phyloP scores from a whole-genome alignment of 306 rosid genomes.

The Begonia peltatifolia region DNA sequence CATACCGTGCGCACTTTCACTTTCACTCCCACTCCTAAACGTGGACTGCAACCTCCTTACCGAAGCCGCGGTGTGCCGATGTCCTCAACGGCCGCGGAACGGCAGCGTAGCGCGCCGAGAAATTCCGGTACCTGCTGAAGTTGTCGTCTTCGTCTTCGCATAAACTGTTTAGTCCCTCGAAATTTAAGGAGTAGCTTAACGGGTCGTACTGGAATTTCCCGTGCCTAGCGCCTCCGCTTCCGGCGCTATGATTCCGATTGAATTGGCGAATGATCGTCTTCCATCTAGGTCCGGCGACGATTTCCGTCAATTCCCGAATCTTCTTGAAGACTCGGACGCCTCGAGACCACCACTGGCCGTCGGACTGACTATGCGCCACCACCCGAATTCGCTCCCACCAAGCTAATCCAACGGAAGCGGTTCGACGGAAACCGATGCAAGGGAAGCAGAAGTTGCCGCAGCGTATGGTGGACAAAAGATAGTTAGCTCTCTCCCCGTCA shows the following conservation, averaged over 20 bases:
- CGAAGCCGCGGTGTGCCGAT: not conserved
- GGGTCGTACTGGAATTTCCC: conserved; percentile 76
- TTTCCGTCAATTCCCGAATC: conserved; percentile 82
- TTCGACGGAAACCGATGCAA: conserved; percentile 30
- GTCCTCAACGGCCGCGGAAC: conserved; percentile 16
- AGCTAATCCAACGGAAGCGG: conserved; percentile 15
- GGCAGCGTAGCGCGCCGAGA: conserved; percentile 68
- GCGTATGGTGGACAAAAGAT: conserved; percentile 19
- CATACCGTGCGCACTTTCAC: conserved; percentile 15
- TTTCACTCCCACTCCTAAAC: conserved; percentile 14
- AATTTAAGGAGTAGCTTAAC: conserved; percentile 69
- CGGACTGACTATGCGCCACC: conserved; percentile 12
- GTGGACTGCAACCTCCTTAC: conserved; percentile 17
- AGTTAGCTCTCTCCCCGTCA: conserved; percentile 18
- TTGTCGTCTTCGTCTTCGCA: conserved; percentile 22
- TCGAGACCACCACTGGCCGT: conserved; percentile 51
- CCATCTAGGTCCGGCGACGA: conserved; percentile 93
- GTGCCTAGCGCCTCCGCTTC: conserved; percentile 17
- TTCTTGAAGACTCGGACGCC: conserved; percentile 50
- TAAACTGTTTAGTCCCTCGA: conserved; percentile 47
- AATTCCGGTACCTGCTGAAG: conserved; percentile 25
- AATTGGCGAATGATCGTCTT: conserved; percentile 78
- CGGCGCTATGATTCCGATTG: conserved; percentile 32
- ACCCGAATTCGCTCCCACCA: conserved; percentile 69
- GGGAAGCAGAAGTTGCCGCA: conserved; percentile 55